These are phyloP conservation scores for Magnusiomyces fungicola DNA, from an alignment of 1,139 yeast species.

Conservation along the genomic window DNA sequence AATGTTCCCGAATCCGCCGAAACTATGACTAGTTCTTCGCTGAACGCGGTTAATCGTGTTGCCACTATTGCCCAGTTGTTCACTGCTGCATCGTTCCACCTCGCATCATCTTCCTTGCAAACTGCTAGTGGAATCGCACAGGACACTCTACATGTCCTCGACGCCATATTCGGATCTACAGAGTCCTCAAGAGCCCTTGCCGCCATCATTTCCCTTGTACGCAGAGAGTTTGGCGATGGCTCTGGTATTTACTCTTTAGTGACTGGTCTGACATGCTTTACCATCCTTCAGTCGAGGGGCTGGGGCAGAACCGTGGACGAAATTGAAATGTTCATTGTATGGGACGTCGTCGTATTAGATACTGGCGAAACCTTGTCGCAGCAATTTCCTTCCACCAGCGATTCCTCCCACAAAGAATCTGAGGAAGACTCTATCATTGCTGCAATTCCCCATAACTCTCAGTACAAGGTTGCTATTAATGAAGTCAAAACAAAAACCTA, in stretches of 20 bases:
- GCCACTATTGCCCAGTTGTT: conserved; percentile 28
- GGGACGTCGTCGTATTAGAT: conserved; percentile 33
- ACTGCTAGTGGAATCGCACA: conserved; percentile 26
- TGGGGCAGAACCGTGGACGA: conserved; percentile 25
- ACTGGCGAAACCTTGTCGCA: conserved; percentile 29
- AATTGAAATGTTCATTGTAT: conserved; percentile 25
- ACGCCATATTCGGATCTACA: conserved; percentile 31
- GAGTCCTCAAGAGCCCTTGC: conserved; percentile 31
- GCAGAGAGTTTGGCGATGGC: conserved; percentile 27
- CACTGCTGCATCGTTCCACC: conserved; percentile 29
- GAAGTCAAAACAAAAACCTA: conserved; percentile 21
- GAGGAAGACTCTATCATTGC: conserved; percentile 24
- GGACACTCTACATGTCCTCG: conserved; percentile 29
- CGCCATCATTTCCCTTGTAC: conserved; percentile 25
- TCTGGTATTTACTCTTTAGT: conserved; percentile 27
- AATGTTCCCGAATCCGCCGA: conserved; percentile 6
- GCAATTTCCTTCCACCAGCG: conserved; percentile 21
- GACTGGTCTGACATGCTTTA: conserved; percentile 28
- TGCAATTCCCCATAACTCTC: conserved; percentile 24
- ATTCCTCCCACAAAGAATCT: conserved; percentile 10
- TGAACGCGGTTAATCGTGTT: conserved; percentile 22
- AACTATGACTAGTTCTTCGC: conserved; percentile 21
- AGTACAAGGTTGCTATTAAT: conserved; percentile 24
- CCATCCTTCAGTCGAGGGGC: conserved; percentile 28
- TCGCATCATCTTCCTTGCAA: conserved; percentile 24